Conservation (phyloP, 148 eudicot genomes). For the Silene latifolia region DNA sequence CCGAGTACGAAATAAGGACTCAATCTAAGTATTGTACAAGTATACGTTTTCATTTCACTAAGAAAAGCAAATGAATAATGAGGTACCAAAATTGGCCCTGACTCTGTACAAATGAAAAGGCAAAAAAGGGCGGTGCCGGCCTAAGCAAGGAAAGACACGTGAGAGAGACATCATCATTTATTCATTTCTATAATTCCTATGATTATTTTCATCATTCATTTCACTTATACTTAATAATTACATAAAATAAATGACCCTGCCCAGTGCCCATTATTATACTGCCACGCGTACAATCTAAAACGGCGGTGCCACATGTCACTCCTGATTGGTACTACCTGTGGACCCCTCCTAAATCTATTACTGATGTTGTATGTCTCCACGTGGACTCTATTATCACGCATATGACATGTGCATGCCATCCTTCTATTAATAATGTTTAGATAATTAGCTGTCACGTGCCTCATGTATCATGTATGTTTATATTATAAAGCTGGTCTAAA, state of each 20-base stretch:
- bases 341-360: constrained; percentile 13
- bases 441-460: constrained; percentile 22
- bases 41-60: too few relatives aligned
- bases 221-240: too few relatives aligned
- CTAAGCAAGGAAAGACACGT: constrained; percentile 22
- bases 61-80: too few relatives aligned
- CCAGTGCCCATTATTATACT: not conserved
- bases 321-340: not conserved
- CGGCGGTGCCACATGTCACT: constrained; percentile 1
- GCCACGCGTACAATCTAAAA: constrained; percentile 12
- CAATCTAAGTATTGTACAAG: too few relatives aligned
- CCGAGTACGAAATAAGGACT: too few relatives aligned
- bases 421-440: too few relatives aligned
- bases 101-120: not conserved
- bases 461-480: constrained; percentile 1
- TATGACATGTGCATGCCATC: constrained; percentile 14
- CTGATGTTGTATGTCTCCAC: constrained; percentile 5
- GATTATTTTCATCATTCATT: not conserved
- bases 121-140: constrained; percentile 26
- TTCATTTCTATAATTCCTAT: not conserved
- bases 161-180: constrained; percentile 7
- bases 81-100: not conserved
- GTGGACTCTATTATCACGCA: constrained; percentile 23
- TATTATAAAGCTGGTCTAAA: not conserved
- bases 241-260: not conserved